Percentiles rank a stretch among this genome's conserved stretches.
These are phyloP conservation scores for Candida maris DNA, from an alignment of 805 yeast genomes.

Conservation along the genomic window DNA sequence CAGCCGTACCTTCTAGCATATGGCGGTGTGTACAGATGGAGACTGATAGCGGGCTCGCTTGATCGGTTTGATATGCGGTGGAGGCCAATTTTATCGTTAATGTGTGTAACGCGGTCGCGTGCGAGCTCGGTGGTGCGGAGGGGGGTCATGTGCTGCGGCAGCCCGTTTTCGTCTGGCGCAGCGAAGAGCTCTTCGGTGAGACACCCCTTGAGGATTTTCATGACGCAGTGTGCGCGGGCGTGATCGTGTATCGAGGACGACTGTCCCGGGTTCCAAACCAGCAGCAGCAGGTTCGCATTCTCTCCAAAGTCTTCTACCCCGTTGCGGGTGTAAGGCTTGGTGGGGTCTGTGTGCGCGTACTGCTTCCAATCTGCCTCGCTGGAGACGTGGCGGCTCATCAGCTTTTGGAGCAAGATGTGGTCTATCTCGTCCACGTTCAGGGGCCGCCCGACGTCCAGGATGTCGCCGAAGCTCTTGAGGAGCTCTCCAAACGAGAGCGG, in stretches of 20 bases:
- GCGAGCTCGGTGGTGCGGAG: slow-evolving; percentile 26
- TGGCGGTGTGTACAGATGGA: slow-evolving; percentile 76
- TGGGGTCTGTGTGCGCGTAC: slow-evolving; percentile 52
- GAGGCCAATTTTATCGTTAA: slow-evolving; percentile 61
- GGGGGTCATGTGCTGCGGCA: slow-evolving; percentile 15
- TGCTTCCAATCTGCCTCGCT: slow-evolving; percentile 52
- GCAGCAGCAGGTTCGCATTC: slow-evolving; percentile 61
- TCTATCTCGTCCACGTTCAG: slow-evolving; percentile 46
- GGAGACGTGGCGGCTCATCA: slow-evolving; percentile 48
- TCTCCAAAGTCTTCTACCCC: slow-evolving; percentile 73
- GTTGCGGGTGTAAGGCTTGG: slow-evolving; percentile 57
- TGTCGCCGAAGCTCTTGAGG: slow-evolving; percentile 30
- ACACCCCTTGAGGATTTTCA: slow-evolving; percentile 61
- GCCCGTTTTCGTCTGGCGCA: slow-evolving; percentile 34
- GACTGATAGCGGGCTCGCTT: slow-evolving; percentile 49
- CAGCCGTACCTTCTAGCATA: slow-evolving; percentile 63
- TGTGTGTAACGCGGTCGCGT: slow-evolving; percentile 56
- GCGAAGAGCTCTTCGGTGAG: slow-evolving; percentile 56
- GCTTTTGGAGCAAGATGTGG: slow-evolving; percentile 39
- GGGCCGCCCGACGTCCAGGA: slow-evolving; percentile 33
- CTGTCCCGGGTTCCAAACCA: slow-evolving; percentile 70
- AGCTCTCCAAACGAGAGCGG: slow-evolving; percentile 29
- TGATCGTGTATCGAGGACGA: slow-evolving; percentile 70
- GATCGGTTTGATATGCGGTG: slow-evolving; percentile 57
- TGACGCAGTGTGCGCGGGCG: slow-evolving; percentile 72